These are phyloP conservation scores for Emmonsia crescens DNA, from an alignment of 2,329 filamentous ascomycete species.

Conservation along the genomic window DNA sequence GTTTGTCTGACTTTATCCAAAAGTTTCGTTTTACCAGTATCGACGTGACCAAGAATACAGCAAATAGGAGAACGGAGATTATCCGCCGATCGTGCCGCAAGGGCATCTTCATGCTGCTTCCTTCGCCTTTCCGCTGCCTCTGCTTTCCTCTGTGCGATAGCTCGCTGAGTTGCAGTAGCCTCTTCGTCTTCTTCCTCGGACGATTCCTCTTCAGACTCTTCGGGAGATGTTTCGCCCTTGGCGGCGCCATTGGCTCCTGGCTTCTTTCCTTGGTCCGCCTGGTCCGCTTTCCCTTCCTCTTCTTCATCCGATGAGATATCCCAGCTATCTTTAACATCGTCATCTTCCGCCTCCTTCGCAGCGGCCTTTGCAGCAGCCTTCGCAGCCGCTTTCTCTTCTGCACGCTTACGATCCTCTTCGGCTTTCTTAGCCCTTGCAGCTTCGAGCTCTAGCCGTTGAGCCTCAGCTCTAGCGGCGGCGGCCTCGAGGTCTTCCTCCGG, in stretches of 20 bases:
- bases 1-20: slow-evolving; percentile 97
- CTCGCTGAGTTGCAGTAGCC: slow-evolving; percentile 59
- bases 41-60: slow-evolving; percentile 99
- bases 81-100: slow-evolving; percentile 85
- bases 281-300: slow-evolving; percentile 43
- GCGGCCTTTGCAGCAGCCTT: slow-evolving; percentile 57
- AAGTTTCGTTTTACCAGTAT: slow-evolving; percentile 99
- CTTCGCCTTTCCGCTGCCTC: slow-evolving; percentile 81
- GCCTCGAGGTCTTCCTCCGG: slow-evolving; percentile 46
- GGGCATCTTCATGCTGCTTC: slow-evolving; percentile 80
- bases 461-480: slow-evolving; percentile 37
- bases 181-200: slow-evolving; percentile 54
- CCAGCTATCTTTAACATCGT: slow-evolving; percentile 87
- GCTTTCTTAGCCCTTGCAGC: slow-evolving; percentile 48
- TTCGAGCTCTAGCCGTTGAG: slow-evolving; percentile 40
- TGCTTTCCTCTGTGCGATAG: slow-evolving; percentile 67
- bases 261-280: slow-evolving; percentile 12
- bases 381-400: slow-evolving; percentile 68
- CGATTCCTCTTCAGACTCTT: slow-evolving; percentile 48
- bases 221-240: slow-evolving; percentile 38
- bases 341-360: slow-evolving; percentile 73
- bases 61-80: slow-evolving; percentile 95
- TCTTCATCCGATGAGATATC: slow-evolving; percentile 55
- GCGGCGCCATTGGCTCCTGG: slow-evolving; percentile 13
- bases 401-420: slow-evolving; percentile 21